These are phyloP conservation scores for carrot (Daucus carota) DNA, from an alignment of 129 eudicot genomes.

Conservation along the genomic window DNA sequence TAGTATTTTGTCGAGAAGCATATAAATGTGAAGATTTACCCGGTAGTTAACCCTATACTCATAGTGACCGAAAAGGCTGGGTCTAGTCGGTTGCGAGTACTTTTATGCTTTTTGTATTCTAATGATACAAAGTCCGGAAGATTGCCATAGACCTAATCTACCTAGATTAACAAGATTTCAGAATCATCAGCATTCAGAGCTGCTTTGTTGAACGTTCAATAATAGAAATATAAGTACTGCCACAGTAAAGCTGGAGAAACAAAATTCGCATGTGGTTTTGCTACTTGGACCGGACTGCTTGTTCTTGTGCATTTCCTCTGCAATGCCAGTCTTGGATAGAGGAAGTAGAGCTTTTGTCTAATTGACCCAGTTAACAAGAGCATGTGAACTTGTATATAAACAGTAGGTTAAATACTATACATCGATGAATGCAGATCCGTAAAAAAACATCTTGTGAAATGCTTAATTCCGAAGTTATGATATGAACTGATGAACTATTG, in stretches of 20 bases:
- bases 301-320: not conserved
- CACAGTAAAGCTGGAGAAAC: not conserved
- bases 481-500: not conserved
- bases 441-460: not conserved
- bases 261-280: not conserved
- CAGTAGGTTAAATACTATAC: not conserved
- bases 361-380: too few species aligned
- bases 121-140: not conserved
- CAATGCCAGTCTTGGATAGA: too few species aligned
- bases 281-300: not conserved
- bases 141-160: not conserved
- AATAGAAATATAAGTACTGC: not conserved
- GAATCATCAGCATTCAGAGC: not conserved
- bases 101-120: not conserved
- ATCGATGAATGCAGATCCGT: not conserved
- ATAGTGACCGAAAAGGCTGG: not conserved
- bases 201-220: not conserved
- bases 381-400: not conserved
- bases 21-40: not conserved
- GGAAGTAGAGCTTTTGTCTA: too few species aligned
- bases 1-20: too few species aligned
- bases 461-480: not conserved
- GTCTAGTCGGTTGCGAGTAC: not conserved
- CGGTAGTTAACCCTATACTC: not conserved
- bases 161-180: constrained; percentile 3